phyloP scores from a whole-genome alignment of 2,329 filamentous ascomycete species.

The Ascochyta pisi region DNA sequence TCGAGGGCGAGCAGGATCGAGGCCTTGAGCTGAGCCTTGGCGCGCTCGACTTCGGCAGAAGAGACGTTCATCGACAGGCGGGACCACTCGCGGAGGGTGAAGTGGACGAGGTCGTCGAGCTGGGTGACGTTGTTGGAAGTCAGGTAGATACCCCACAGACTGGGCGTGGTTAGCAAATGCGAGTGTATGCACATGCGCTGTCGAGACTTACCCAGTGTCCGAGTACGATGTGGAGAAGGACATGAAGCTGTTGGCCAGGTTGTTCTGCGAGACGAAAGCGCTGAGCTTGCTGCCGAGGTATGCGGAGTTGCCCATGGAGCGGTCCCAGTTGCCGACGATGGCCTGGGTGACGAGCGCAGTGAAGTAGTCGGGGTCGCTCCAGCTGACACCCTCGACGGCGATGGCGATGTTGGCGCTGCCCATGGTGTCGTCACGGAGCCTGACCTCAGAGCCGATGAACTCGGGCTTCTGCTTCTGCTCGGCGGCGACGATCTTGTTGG shows the following conservation, averaged over 20 bases:
- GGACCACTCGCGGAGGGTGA: slow-evolving; percentile 97
- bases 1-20: slow-evolving; percentile 96
- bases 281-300: slow-evolving; percentile 99
- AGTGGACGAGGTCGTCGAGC: slow-evolving; percentile 96
- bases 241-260: slow-evolving; percentile 99
- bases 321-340: slow-evolving; percentile 99
- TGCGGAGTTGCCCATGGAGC: slow-evolving; percentile 95
- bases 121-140: slow-evolving; percentile 86
- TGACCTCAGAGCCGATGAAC: slow-evolving; percentile 95
- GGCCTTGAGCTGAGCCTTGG: slow-evolving; percentile 98
- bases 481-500: slow-evolving; percentile 74
- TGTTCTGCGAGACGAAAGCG: slow-evolving; percentile 90
- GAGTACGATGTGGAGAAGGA: slow-evolving; percentile 99
- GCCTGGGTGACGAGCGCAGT: slow-evolving; percentile 96
- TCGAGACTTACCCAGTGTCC: slow-evolving; percentile 85
- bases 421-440: slow-evolving; percentile 95
- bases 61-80: slow-evolving; percentile 88
- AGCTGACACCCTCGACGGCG: slow-evolving; percentile 98
- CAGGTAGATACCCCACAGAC: slow-evolving; percentile 99
- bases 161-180: slow-evolving; percentile 52
- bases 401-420: slow-evolving; percentile 97
- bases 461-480: slow-evolving; percentile 85
- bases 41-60: slow-evolving; percentile 92
- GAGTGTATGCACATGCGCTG: neutral
- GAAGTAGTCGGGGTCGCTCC: slow-evolving; percentile 99